Evolutionary conservation across 1,284 basidiomycete genomes (phyloP).

Genomic region (Microbotryomycetes sp.): DNA sequence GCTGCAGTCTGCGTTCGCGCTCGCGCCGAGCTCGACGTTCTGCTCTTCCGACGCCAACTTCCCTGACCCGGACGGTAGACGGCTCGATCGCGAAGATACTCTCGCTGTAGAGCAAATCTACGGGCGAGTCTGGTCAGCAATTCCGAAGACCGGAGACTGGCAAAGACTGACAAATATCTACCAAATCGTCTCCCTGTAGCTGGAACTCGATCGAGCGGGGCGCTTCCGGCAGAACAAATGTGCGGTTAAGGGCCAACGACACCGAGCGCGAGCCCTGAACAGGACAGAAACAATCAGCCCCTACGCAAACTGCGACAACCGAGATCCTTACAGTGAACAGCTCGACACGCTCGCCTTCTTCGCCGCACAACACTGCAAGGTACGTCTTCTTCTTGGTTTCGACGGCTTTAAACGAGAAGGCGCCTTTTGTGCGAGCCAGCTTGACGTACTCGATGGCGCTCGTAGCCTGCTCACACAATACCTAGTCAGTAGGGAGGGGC

Average conservation of each 20-base stretch:
- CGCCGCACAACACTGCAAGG: conserved; percentile 80
- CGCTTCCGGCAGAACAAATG: conserved; percentile 79
- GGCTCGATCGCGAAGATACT: conserved; percentile 83
- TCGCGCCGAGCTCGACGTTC: conserved; percentile 70
- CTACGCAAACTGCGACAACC: conserved; percentile 68
- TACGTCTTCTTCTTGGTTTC: conserved; percentile 80
- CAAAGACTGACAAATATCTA: conserved; percentile 48
- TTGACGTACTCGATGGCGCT: conserved; percentile 67
- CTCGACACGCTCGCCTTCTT: conserved; percentile 83
- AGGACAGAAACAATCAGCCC: conserved; percentile 50
- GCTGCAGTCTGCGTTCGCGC: conserved; percentile 57
- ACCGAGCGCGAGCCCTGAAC: conserved; percentile 35
- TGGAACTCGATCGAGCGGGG: conserved; percentile 72
- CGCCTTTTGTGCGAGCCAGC: conserved; percentile 77
- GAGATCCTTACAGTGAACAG: conserved; percentile 57
- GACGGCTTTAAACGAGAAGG: conserved; percentile 68
- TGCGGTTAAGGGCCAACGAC: conserved; percentile 47
- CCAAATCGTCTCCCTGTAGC: conserved; percentile 80
- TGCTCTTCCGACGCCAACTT: conserved; percentile 75
- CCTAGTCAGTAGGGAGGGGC: neutral
- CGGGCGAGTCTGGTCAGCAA: neutral
- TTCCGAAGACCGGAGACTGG: neutral
- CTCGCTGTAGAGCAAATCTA: conserved; percentile 64
- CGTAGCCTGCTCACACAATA: neutral
- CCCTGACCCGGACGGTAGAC: conserved; percentile 78